Percentiles rank a stretch among this genome's conserved stretches.
Conservation (phyloP, 1,139 yeast genomes). For the Wickerhamomyces sp. region DNA sequence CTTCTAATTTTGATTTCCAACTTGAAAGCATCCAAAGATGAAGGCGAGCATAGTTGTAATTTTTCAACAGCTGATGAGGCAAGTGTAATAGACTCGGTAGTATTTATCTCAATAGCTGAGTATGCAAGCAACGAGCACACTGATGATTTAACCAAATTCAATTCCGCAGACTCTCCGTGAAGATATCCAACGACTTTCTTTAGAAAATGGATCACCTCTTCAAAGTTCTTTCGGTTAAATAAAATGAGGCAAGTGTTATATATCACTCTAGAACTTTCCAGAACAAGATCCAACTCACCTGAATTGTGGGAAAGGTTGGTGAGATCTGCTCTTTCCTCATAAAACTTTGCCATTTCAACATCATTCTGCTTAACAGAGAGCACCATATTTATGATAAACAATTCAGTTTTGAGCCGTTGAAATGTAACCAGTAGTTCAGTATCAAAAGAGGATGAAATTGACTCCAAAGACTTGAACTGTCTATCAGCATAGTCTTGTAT, state of each 20-base stretch:
- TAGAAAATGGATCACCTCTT: conserved; percentile 19
- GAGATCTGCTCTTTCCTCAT: conserved; percentile 24
- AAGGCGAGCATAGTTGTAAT: conserved; percentile 14
- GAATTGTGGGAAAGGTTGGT: conserved; percentile 3
- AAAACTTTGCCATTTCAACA: conserved; percentile 24
- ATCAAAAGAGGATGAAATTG: conserved; percentile 10
- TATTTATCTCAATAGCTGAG: conserved; percentile 17
- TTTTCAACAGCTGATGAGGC: conserved; percentile 15
- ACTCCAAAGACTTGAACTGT: conserved; percentile 15
- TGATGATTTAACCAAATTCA: conserved; percentile 7
- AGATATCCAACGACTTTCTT: conserved; percentile 14
- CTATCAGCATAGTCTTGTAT: conserved; percentile 20
- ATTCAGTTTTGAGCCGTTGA: conserved; percentile 13
- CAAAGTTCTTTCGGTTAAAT: conserved; percentile 11
- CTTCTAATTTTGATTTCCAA: conserved; percentile 19
- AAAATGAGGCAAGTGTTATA: conserved; percentile 23
- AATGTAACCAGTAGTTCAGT: conserved; percentile 6
- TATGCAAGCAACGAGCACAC: conserved; percentile 17
- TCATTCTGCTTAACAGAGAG: conserved; percentile 21
- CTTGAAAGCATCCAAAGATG: conserved; percentile 21
- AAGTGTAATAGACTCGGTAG: conserved; percentile 7
- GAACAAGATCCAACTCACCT: not conserved
- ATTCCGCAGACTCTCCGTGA: conserved; percentile 4
- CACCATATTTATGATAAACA: conserved; percentile 24
- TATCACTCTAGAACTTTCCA: conserved; percentile 22